Evolutionary conservation across 169 alveolate genomes (phyloP).

Genomic region (Eimeria necatrix): DNA sequence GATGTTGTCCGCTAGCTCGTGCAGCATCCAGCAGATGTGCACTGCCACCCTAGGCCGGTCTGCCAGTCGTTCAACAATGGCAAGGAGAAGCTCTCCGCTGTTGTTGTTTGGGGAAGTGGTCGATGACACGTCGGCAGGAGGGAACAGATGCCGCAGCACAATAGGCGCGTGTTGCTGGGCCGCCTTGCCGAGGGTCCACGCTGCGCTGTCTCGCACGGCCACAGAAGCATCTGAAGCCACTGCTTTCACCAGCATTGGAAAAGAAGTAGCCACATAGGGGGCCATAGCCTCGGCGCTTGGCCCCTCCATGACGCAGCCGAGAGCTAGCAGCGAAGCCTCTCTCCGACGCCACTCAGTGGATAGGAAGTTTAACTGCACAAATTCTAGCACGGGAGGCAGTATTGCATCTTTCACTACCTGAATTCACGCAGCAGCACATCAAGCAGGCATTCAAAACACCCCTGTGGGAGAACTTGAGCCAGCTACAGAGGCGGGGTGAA

Average conservation of each 20-base stretch:
- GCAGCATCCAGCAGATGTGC: constrained; percentile 81
- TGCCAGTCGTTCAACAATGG: constrained; percentile 75
- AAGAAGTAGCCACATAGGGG: constrained; percentile 91
- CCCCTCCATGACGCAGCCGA: constrained; percentile 95
- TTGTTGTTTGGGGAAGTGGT: constrained; percentile 12
- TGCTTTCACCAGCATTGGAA: constrained; percentile 89
- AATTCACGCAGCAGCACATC: constrained; percentile 62
- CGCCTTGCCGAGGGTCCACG: constrained; percentile 95
- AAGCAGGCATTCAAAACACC: not conserved
- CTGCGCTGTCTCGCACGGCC: constrained; percentile 96
- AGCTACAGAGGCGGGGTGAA: no score
- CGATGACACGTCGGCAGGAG: constrained; percentile 64
- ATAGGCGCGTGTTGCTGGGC: constrained; percentile 92
- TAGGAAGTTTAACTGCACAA: constrained; percentile 91
- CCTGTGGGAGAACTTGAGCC: no score
- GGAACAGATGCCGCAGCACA: constrained; percentile 88
- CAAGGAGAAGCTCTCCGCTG: constrained; percentile 75
- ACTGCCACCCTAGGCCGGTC: constrained; percentile 84
- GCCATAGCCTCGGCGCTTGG: constrained; percentile 93
- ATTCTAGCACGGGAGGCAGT: constrained; percentile 91
- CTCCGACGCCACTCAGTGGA: constrained; percentile 94
- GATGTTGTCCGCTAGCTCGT: constrained; percentile 79
- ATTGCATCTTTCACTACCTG: constrained; percentile 94
- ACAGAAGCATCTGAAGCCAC: constrained; percentile 93
- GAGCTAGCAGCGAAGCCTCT: constrained; percentile 96